Percentiles rank a stretch among this genome's conserved stretches.
phyloP scores from a whole-genome alignment of 768 basidiomycete species.

The Mycena haematopus region DNA sequence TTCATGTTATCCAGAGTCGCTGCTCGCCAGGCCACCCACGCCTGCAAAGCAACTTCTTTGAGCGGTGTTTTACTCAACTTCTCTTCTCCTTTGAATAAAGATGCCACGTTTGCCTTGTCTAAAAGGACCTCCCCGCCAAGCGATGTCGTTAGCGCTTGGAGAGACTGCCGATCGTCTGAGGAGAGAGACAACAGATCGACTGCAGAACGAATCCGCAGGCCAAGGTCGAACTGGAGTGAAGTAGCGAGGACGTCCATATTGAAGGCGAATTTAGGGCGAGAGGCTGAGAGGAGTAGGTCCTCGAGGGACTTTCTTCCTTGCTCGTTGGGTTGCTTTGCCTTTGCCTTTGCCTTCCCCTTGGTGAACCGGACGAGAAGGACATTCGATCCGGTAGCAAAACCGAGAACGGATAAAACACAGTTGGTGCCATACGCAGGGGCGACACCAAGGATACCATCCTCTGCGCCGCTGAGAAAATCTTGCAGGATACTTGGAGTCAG shows the following conservation, averaged over 20 bases:
- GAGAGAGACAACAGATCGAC: constrained; percentile 50
- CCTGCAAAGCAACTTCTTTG: constrained; percentile 43
- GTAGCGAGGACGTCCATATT: constrained; percentile 52
- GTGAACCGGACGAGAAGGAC: constrained; percentile 44
- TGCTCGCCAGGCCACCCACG: constrained; percentile 53
- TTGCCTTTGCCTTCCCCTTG: constrained; percentile 20
- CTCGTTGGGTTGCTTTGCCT: neutral
- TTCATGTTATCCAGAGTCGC: constrained; percentile 35
- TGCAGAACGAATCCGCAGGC: constrained; percentile 40
- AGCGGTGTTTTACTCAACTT: constrained; percentile 18
- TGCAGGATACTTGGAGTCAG: constrained; percentile 35
- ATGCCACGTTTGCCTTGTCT: constrained; percentile 33
- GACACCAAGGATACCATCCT: constrained; percentile 43
- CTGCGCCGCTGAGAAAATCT: constrained; percentile 37
- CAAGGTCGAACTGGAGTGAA: constrained; percentile 47
- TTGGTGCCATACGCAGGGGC: constrained; percentile 48
- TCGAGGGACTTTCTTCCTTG: constrained; percentile 36
- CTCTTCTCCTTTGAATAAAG: constrained; percentile 41
- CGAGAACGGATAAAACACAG: constrained; percentile 43
- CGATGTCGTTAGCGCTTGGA: constrained; percentile 40
- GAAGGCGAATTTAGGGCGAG: constrained; percentile 46
- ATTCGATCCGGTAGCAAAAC: constrained; percentile 44
- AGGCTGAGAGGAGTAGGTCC: constrained; percentile 39
- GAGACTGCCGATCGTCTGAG: constrained; percentile 37
- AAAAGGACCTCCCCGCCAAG: constrained; percentile 46